A percentile compares a stretch with the other conserved stretches of the same genome.
These are phyloP conservation scores for Pichia manshurica DNA, from an alignment of 805 yeast genomes.

Conservation along the genomic window DNA sequence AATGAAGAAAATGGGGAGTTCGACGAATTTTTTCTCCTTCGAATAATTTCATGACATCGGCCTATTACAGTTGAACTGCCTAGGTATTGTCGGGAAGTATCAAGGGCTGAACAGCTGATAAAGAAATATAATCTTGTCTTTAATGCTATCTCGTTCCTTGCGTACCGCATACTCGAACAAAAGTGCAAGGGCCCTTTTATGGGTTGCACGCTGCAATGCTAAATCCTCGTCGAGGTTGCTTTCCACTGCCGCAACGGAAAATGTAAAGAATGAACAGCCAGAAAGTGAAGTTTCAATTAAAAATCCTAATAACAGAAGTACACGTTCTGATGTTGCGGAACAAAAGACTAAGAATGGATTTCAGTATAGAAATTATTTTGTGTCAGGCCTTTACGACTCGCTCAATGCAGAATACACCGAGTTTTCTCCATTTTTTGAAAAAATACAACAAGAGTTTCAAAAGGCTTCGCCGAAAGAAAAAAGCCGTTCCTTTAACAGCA, in stretches of 20 bases:
- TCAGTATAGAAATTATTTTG: background rate
- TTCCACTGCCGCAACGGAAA: conserved; percentile 1
- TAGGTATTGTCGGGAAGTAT: no score
- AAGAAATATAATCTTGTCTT: no score
- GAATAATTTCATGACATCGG: no score
- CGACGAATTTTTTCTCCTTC: no score
- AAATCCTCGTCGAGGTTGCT: conserved; percentile 1
- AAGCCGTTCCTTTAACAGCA: background rate
- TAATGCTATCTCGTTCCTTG: conserved; percentile 5
- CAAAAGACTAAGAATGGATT: background rate
- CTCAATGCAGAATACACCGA: conserved; percentile 8
- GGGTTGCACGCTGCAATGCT: background rate
- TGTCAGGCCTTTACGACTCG: background rate
- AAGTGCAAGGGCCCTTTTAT: background rate
- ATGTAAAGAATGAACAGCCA: background rate
- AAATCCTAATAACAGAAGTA: background rate
- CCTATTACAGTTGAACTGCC: no score
- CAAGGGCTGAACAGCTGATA: no score
- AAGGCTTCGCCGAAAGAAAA: conserved; percentile 1
- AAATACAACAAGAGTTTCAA: conserved; percentile 8
- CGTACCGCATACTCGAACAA: background rate
- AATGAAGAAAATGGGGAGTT: no score
- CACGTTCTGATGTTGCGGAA: background rate
- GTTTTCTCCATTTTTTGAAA: conserved; percentile 13
- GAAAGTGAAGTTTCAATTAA: no score